phyloP scores from a whole-genome alignment of 192 early-diverging fungal genomes.

The Umbelopsis sp. region DNA sequence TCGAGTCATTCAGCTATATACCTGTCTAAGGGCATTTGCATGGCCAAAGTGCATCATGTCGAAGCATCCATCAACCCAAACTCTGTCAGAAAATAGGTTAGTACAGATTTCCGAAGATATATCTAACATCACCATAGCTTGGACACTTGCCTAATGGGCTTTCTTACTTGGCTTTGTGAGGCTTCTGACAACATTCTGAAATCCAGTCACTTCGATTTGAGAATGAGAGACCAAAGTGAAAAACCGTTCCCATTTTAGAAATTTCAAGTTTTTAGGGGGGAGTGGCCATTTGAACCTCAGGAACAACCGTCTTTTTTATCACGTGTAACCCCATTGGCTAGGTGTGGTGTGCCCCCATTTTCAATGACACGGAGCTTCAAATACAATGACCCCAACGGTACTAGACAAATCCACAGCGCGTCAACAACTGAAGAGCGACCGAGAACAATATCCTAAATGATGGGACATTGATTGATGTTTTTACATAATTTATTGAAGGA shows the following conservation, averaged over 20 bases:
- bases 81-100: constrained; percentile 29
- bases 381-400: too few species aligned
- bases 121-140: background rate
- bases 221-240: background rate
- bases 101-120: background rate
- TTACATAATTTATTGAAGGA: background rate
- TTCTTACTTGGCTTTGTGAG: background rate
- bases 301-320: background rate
- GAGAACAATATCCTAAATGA: too few species aligned
- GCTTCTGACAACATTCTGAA: background rate
- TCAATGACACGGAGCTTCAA: background rate
- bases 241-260: background rate
- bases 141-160: background rate
- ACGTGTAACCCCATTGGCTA: constrained; percentile 8
- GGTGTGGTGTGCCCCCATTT: background rate
- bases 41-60: constrained; percentile 98
- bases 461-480: too few species aligned
- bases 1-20: constrained; percentile 30
- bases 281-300: background rate
- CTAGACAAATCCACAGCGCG: too few species aligned
- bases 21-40: constrained; percentile 94
- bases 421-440: too few species aligned
- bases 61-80: constrained; percentile 96
- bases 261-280: background rate
- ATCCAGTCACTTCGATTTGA: background rate